Base-by-base conservation (phyloP, 2,329 filamentous ascomycete species). In the Scedosporium aurantiacum region DNA sequence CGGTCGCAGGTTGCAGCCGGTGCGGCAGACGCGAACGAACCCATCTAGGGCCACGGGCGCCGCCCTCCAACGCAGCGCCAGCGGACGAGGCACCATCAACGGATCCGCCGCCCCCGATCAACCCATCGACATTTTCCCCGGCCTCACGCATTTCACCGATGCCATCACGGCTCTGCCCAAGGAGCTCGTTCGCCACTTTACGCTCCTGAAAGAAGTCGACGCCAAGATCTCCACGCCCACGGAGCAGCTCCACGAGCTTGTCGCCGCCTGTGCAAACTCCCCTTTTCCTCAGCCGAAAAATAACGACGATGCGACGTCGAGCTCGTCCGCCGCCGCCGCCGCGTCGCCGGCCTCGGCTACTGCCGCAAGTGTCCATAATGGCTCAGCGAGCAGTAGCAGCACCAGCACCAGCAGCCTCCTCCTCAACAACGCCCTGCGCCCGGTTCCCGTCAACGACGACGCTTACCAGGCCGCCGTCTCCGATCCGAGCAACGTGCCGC, bases 111-210 rank as follows among this genome's bases (percentile, higher is more conserved):
- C 73, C 60, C 75, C 78, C 61, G 80, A 83, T 64, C 82, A 84
- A 68, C 81, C 82, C 68, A 84, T 86, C 76, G 82, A 87, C 67
- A 84, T 87, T 67, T 86, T 85, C 67, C 85, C 84, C 54, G 85
- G 81, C 60, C 81, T 87, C 65, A 86, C 82, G 10, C 83, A 86
- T 75, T 97, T 99, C 72, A 90, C 93, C 65, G 92, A 97, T 73
- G 87, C 91, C 65, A 91, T 97, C 70, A 87, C 91, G 59, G 92
- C 93, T 45, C 83, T 99, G 27, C 94, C 94, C 4, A 92, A 92
- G 73, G 94, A 99, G 76, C 90, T 97, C 58, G 91, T 96, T 67
- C 87, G 91, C 70, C 93, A 99, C 74, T 96, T 96, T 68, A 97
- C 93, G 40, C 82, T 97, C 62, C 81, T 99, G 67, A 97, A 97